Conservation (phyloP, 2,329 filamentous ascomycete genomes). For the Ophiobolus disseminans region DNA sequence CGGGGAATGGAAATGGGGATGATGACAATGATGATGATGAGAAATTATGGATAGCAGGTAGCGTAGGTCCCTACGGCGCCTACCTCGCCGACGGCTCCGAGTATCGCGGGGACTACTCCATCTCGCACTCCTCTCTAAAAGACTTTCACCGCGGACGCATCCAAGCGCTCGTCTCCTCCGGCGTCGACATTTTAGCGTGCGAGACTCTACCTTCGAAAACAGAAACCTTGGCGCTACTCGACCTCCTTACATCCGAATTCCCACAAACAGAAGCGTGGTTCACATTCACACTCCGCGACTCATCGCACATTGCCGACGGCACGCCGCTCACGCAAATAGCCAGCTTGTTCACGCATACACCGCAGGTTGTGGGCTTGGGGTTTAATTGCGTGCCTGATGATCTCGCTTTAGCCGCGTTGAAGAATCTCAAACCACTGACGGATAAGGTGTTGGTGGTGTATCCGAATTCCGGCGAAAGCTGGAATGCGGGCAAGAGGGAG, state of each 20-base stretch:
- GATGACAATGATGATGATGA: conserved; percentile 3
- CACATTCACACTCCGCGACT: conserved; percentile 50
- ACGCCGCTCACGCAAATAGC: conserved; percentile 47
- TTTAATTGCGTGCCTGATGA: conserved; percentile 55
- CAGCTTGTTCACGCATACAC: conserved; percentile 30
- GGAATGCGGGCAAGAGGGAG: conserved; percentile 51
- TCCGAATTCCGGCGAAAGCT: conserved; percentile 57
- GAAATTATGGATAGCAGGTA: conserved; percentile 51
- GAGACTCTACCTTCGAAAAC: conserved; percentile 54
- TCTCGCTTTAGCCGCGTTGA: conserved; percentile 43
- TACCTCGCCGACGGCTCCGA: conserved; percentile 56
- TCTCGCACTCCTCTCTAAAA: conserved; percentile 42
- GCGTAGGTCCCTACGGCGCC: conserved; percentile 58
- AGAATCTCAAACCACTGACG: conserved; percentile 38
- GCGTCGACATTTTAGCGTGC: conserved; percentile 53
- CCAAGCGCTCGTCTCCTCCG: conserved; percentile 49
- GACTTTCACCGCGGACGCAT: conserved; percentile 55
- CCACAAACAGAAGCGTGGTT: conserved; percentile 50
- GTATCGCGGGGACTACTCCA: conserved; percentile 53
- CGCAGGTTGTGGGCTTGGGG: conserved; percentile 52
- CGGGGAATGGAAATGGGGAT: conserved; percentile 1
- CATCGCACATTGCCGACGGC: conserved; percentile 51
- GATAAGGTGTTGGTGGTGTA: conserved; percentile 49
- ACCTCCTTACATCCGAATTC: conserved; percentile 51
- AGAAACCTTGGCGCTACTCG: conserved; percentile 50